Conservation (phyloP, 257 asterid genomes). For the Nyctanthes arbortristis region DNA sequence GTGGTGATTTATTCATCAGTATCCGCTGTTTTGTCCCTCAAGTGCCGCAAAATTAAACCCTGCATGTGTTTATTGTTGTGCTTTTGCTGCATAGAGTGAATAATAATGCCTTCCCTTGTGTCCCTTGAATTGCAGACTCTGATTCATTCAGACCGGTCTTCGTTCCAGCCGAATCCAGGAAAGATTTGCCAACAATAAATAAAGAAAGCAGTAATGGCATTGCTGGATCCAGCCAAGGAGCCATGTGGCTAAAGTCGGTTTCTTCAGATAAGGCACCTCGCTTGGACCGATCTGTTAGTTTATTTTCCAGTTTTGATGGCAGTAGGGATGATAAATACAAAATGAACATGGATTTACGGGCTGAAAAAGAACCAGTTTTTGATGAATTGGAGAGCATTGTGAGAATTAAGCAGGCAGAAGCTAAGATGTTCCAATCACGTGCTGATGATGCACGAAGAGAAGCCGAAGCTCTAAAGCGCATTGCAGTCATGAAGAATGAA, state of each 20-base stretch:
- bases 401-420: conserved; percentile 86
- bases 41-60: background rate
- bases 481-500: conserved; percentile 63
- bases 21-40: background rate
- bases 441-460: conserved; percentile 94
- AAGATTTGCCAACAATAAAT: conserved; percentile 45
- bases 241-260: conserved; percentile 58
- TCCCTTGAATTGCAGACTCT: conserved; percentile 47
- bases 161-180: conserved; percentile 39
- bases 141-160: conserved; percentile 43
- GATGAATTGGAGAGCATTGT: conserved; percentile 93
- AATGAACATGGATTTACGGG: conserved; percentile 43
- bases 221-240: conserved; percentile 63
- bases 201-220: conserved; percentile 55
- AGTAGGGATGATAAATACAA: conserved; percentile 40
- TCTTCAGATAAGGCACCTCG: conserved; percentile 52
- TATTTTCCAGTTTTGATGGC: conserved; percentile 43
- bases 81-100: background rate
- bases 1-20: background rate
- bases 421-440: conserved; percentile 86
- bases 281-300: conserved; percentile 45
- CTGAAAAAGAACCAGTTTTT: conserved; percentile 56
- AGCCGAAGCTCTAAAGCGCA: conserved; percentile 81
- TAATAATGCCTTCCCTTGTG: conserved; percentile 11
- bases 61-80: too few species aligned